A percentile compares a stretch with the other conserved stretches of the same genome.
phyloP scores from a whole-genome alignment of 2,329 filamentous ascomycete species.

The Cladosporium oxysporum region DNA sequence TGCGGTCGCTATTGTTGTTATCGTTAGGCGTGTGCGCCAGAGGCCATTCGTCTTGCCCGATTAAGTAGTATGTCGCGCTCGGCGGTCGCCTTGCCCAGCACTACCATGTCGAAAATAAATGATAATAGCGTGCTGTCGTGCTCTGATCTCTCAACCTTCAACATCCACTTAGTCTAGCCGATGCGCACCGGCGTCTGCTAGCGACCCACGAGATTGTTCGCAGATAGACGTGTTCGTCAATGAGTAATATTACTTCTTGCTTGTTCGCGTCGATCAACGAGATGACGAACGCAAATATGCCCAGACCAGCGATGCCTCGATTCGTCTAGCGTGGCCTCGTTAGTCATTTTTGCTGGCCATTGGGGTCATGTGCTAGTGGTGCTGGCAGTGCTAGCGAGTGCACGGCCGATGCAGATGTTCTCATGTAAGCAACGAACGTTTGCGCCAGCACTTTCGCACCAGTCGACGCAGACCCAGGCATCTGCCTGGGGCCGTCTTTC shows the following conservation, averaged over 20 bases:
- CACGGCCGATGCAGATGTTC: neutral
- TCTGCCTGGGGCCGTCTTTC: neutral
- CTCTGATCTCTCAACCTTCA: neutral
- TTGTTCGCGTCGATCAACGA: neutral
- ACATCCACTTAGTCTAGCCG: neutral
- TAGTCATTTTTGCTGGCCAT: neutral
- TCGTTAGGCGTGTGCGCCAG: neutral
- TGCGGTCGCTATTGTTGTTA: too few species aligned
- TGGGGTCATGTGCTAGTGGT: conserved; percentile 1
- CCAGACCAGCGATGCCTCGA: conserved; percentile 5
- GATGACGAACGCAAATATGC: neutral
- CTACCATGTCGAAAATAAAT: neutral
- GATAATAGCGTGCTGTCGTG: conserved; percentile 1
- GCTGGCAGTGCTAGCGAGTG: neutral
- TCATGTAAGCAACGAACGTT: conserved; percentile 2
- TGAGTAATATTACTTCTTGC: conserved; percentile 1
- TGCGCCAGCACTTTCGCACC: neutral
- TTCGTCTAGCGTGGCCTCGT: neutral
- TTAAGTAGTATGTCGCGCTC: neutral
- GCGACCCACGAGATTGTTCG: neutral
- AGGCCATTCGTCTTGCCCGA: neutral
- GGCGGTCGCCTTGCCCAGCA: neutral
- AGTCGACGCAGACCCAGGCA: conserved; percentile 1
- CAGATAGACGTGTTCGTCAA: neutral
- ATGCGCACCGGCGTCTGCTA: neutral